phyloP scores from a whole-genome alignment of 1,284 basidiomycete genomes.

The Tetrapyrgos nigripes region DNA sequence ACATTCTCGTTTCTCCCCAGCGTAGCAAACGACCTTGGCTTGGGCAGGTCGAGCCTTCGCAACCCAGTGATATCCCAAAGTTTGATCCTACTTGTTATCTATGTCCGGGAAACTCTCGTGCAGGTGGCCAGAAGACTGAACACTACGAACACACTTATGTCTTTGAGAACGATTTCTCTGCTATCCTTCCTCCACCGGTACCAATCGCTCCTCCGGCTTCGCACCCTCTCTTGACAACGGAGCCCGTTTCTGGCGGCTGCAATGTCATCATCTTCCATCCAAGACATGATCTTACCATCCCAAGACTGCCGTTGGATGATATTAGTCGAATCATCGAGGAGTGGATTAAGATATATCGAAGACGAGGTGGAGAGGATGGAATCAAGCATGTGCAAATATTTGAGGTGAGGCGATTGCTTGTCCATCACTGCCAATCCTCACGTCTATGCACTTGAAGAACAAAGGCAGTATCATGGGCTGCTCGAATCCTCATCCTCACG shows the following conservation, averaged over 20 bases:
- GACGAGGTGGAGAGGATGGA: constrained; percentile 66
- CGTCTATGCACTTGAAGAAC: constrained; percentile 60
- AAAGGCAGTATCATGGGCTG: constrained; percentile 97
- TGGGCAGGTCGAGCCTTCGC: constrained; percentile 80
- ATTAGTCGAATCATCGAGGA: constrained; percentile 76
- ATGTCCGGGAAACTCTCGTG: constrained; percentile 89
- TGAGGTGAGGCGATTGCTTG: constrained; percentile 57
- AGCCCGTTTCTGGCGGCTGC: constrained; percentile 85
- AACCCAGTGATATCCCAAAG: constrained; percentile 58
- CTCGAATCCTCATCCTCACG: constrained; percentile 95
- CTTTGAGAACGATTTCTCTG: constrained; percentile 91
- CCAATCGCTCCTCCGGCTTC: constrained; percentile 51
- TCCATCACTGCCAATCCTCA: background rate
- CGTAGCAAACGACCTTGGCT: constrained; percentile 85
- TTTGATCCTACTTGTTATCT: constrained; percentile 89
- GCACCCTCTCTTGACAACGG: constrained; percentile 71
- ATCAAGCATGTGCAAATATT: constrained; percentile 90
- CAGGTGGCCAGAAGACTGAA: constrained; percentile 77
- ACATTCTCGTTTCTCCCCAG: constrained; percentile 87
- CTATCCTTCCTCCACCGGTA: constrained; percentile 69
- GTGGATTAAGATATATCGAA: constrained; percentile 77
- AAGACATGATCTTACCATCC: constrained; percentile 89
- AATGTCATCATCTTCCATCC: constrained; percentile 94
- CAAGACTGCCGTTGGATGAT: constrained; percentile 68
- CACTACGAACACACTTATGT: constrained; percentile 73